Evolutionary conservation across 306 rosid species (phyloP), one percentile per base, ranked within the genome.

Genomic region (Fagus sylvatica): DNA sequence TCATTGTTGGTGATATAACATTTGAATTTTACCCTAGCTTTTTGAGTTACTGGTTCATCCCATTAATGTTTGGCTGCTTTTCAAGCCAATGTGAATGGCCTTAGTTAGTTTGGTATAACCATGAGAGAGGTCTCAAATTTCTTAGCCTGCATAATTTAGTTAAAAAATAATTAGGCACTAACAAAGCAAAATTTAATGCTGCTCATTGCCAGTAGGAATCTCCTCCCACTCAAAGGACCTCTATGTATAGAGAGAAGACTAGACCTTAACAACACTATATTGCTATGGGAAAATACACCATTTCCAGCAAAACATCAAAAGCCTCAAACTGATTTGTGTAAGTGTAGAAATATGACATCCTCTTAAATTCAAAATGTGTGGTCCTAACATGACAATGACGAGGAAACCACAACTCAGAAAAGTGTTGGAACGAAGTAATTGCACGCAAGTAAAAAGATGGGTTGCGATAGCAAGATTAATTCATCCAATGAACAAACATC

Each of bases 301-400:
- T 54, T 40, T 54, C 15, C 57, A 68, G 74, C 36, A 51, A 76
- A 65, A 66, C 30, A 66, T 39, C 80, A 53, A 76, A n/a, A n/a
- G n/a, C 33, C 36, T 7, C 16, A 16, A 17, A 55, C n/a, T 69
- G 55, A 55, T 16, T 69, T 56, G 75, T 28, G 42, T 69, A 43
- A 43, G 43, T 42, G 70, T 69, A 28, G 40, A 76, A 53, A 76
- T n/a, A 61, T 62, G 48, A 40, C 51, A 32, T 36, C 65, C 28
- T 61, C 32, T 1, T 28, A 75, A 32, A 6, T 15, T 43, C 42
- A 34, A 42, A 43, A 66, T 3, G 55, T 10, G 56, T 10, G 40
- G 17, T 3, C 28, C 8, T 13, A 6, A 53, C 36, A 61, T 46
- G 74, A 76, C 40, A 53, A 22, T 49, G 74, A 77, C 37, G 49